phyloP scores from a whole-genome alignment of 139 green algal species.

The Mesotaenium endlicherianum region DNA sequence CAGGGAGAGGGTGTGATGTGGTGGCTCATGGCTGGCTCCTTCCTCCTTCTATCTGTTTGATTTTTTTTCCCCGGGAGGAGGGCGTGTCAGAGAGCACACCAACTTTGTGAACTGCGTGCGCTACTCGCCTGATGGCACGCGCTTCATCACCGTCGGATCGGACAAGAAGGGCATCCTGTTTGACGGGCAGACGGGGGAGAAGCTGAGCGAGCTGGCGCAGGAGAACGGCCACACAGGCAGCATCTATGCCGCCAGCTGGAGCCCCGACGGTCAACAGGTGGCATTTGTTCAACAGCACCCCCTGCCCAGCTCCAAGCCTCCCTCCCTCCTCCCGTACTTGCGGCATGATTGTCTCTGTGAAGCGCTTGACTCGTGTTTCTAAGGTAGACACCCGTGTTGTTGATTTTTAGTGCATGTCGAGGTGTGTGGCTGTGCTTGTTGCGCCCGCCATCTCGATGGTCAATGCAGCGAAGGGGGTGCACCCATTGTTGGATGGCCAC shows the following conservation, averaged over 20 bases:
- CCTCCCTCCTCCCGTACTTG: not conserved
- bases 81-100: conserved; percentile 52
- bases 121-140: conserved; percentile 55
- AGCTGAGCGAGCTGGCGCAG: not conserved
- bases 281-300: not conserved
- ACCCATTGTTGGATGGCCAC: too few species aligned
- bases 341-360: not conserved
- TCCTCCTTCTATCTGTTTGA: too few species aligned
- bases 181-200: conserved; percentile 43
- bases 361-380: too few species aligned
- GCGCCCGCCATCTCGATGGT: too few species aligned
- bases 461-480: too few species aligned
- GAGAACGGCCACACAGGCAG: conserved; percentile 40
- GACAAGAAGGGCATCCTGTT: conserved; percentile 54
- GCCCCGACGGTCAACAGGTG: conserved; percentile 44
- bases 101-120: conserved; percentile 64
- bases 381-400: too few species aligned
- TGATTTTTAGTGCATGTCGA: too few species aligned
- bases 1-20: too few species aligned
- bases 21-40: too few species aligned
- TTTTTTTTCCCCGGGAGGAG: too few species aligned
- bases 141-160: conserved; percentile 46
- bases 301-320: not conserved
- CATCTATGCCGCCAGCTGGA: conserved; percentile 52
- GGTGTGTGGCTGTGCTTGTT: too few species aligned